Percentiles rank a stretch among this genome's conserved stretches.
phyloP scores from a whole-genome alignment of 2,329 filamentous ascomycete genomes.

The Botrytis sinoallii region DNA sequence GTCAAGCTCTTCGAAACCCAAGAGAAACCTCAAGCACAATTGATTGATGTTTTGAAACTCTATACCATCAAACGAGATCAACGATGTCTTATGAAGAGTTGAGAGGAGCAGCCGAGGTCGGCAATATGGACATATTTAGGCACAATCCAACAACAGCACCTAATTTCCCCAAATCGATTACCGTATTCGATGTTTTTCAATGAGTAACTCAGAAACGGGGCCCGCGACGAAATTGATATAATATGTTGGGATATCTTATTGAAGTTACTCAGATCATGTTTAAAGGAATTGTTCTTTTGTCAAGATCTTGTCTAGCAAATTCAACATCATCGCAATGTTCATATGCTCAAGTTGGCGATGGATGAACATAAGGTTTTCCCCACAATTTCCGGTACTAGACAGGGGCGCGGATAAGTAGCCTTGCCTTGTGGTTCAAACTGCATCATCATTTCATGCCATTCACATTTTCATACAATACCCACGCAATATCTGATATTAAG shows the following conservation, averaged over 20 bases:
- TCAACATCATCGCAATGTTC: not conserved
- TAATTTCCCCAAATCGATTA: not conserved
- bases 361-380: constrained; percentile 8
- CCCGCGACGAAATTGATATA: not conserved
- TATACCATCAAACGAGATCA: not conserved
- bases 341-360: not conserved
- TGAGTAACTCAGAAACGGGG: not conserved
- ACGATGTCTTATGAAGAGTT: constrained; percentile 1
- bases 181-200: not conserved
- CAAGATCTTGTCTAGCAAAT: not conserved
- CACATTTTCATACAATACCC: not conserved
- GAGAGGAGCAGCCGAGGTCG: not conserved
- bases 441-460: not conserved
- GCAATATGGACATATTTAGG: constrained; percentile 1
- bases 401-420: not conserved
- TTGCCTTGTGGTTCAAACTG: not conserved
- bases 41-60: not conserved
- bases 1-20: not conserved
- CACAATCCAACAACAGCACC: constrained; percentile 8
- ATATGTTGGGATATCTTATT: not conserved
- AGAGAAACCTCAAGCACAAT: not conserved
- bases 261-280: not conserved
- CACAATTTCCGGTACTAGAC: constrained; percentile 15
- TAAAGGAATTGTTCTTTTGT: not conserved
- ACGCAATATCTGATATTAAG: not conserved